phyloP scores from a whole-genome alignment of 129 eudicot species.

The Silybum marianum region DNA sequence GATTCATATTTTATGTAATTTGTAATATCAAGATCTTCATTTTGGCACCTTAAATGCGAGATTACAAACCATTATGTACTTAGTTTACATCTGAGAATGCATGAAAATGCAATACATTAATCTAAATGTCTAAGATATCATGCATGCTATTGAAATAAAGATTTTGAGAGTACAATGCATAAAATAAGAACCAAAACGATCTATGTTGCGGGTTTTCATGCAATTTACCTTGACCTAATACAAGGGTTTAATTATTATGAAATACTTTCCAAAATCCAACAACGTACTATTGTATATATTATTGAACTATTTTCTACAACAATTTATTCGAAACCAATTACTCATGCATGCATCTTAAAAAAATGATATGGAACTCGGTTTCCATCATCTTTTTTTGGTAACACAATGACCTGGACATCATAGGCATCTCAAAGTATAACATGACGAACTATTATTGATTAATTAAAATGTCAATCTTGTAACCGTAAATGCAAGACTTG shows the following conservation, averaged over 20 bases:
- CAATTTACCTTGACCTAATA: neutral
- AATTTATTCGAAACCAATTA: no score
- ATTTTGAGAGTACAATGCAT: neutral
- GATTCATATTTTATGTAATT: neutral
- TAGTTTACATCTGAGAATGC: neutral
- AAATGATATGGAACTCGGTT: neutral
- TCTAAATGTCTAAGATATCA: neutral
- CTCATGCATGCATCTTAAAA: neutral
- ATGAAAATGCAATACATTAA: neutral
- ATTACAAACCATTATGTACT: no score
- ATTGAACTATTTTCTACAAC: neutral
- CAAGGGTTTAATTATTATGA: neutral
- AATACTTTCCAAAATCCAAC: neutral
- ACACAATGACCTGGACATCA: neutral
- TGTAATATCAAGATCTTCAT: neutral
- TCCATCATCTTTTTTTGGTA: neutral
- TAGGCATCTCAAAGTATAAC: neutral
- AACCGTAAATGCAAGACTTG: neutral
- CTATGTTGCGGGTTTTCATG: neutral
- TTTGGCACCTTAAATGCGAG: no score
- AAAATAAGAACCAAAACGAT: neutral
- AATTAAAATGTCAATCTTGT: neutral
- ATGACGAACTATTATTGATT: neutral
- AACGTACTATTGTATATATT: no score
- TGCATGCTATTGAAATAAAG: neutral